Conservation (phyloP, 805 yeast genomes). For the Saccharomyces eubayanus region DNA sequence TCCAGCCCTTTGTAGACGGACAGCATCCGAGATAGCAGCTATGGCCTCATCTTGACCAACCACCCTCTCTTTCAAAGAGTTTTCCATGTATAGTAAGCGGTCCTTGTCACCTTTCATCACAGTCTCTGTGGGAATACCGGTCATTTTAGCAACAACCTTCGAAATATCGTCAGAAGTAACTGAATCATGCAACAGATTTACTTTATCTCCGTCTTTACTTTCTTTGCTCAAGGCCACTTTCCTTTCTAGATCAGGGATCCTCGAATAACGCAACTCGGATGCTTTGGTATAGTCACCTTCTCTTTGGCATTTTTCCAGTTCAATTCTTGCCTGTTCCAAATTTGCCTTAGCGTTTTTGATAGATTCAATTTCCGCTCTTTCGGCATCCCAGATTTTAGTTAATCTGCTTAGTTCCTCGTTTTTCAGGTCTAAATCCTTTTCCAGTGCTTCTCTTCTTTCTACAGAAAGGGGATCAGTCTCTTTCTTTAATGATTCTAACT, state of each 20-base stretch:
- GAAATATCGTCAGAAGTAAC: constrained; percentile 94
- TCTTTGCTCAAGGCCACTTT: constrained; percentile 43
- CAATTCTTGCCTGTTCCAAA: constrained; percentile 75
- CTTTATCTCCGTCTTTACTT: constrained; percentile 29
- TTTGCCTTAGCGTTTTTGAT: constrained; percentile 74
- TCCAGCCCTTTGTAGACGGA: constrained; percentile 93
- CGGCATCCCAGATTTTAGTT: constrained; percentile 81
- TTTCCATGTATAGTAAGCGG: constrained; percentile 80
- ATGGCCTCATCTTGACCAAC: constrained; percentile 96
- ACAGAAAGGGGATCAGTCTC: constrained; percentile 80
- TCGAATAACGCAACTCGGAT: constrained; percentile 79
- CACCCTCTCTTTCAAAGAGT: constrained; percentile 64
- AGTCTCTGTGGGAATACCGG: constrained; percentile 89
- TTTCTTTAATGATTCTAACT: constrained; percentile 84
- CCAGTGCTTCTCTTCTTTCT: constrained; percentile 69
- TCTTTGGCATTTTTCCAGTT: constrained; percentile 74
- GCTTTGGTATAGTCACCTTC: constrained; percentile 82
- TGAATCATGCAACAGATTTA: constrained; percentile 56
- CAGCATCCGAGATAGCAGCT: constrained; percentile 83
- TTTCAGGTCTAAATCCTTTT: constrained; percentile 55
- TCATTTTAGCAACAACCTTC: constrained; percentile 82
- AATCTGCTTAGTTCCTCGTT: constrained; percentile 59
- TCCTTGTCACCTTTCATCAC: constrained; percentile 93
- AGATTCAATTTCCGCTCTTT: constrained; percentile 64
- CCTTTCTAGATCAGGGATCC: constrained; percentile 70